Conservation (phyloP, 1,284 basidiomycete species). For the Hemileccinum hortonii region DNA sequence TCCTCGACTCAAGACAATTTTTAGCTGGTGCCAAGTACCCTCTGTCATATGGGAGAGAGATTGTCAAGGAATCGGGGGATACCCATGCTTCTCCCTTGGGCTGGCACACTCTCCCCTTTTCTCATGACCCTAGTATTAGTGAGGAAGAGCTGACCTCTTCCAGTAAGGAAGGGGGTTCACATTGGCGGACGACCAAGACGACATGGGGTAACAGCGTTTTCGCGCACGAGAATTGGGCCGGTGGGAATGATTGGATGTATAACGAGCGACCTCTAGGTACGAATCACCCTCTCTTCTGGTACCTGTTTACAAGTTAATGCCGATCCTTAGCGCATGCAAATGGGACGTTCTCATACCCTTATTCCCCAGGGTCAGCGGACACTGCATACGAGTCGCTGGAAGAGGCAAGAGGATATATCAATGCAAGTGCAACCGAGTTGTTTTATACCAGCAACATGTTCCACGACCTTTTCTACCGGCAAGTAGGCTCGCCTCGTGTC, state of each 20-base stretch:
- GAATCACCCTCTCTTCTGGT: not conserved
- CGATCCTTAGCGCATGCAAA: constrained; percentile 6
- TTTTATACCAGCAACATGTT: constrained; percentile 92
- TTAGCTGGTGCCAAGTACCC: constrained; percentile 11
- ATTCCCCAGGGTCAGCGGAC: constrained; percentile 54
- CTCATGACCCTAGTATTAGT: constrained; percentile 48
- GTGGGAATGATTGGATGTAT: constrained; percentile 67
- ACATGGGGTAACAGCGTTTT: constrained; percentile 93
- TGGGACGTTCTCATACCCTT: constrained; percentile 66
- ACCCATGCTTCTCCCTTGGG: constrained; percentile 77
- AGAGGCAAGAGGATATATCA: constrained; percentile 80
- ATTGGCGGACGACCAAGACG: constrained; percentile 67
- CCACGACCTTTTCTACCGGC: constrained; percentile 73
- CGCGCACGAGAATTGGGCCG: constrained; percentile 89
- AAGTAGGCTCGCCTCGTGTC: constrained; percentile 10
- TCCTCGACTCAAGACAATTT: too few species aligned
- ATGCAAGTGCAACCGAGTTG: constrained; percentile 82
- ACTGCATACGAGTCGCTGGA: constrained; percentile 48
- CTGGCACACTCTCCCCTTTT: constrained; percentile 76
- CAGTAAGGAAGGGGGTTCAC: constrained; percentile 18
- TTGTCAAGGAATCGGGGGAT: constrained; percentile 23
- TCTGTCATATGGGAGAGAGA: constrained; percentile 24
- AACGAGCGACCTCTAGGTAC: constrained; percentile 75
- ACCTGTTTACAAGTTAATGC: not conserved
- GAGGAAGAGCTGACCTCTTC: too few species aligned